These are phyloP conservation scores for Populus hybrid DNA, from an alignment of 441 rosid species.

Conservation along the genomic window DNA sequence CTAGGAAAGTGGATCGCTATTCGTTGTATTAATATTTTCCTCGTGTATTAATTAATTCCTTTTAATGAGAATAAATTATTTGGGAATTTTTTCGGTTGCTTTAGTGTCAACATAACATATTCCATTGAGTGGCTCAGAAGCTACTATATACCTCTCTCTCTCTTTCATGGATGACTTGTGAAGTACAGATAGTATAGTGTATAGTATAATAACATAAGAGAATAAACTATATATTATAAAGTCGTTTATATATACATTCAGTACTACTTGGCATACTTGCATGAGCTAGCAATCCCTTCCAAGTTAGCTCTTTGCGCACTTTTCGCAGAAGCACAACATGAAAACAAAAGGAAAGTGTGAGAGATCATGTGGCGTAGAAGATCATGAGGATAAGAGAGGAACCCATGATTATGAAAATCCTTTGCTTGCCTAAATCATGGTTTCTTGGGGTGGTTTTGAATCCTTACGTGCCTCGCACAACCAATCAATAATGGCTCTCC, in stretches of 20 bases:
- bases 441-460: slow-evolving; percentile 11
- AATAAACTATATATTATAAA: background rate
- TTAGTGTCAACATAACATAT: slow-evolving; percentile 25
- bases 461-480: slow-evolving; percentile 37
- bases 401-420: slow-evolving; percentile 18
- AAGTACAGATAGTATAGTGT: slow-evolving; percentile 8
- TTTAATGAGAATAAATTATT: background rate
- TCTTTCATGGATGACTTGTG: slow-evolving; percentile 23
- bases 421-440: slow-evolving; percentile 23
- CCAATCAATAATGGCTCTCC: slow-evolving; percentile 12
- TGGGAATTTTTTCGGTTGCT: slow-evolving; percentile 17
- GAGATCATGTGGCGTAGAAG: background rate
- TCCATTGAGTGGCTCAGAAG: slow-evolving; percentile 36
- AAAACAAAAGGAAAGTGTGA: background rate
- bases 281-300: slow-evolving; percentile 15
- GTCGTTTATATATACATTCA: slow-evolving; percentile 14
- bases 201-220: background rate
- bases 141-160: slow-evolving; percentile 18
- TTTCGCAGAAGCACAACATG: background rate
- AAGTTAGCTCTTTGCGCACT: slow-evolving; percentile 7
- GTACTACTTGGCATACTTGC: slow-evolving; percentile 2
- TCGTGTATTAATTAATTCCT: background rate
- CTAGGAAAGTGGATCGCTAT: background rate
- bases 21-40: background rate
- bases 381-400: slow-evolving; percentile 3